Percentiles rank a stretch among this genome's conserved stretches.
These are phyloP conservation scores for Anthostomella pinea DNA, from an alignment of 2,329 filamentous ascomycete species.

Conservation along the genomic window DNA sequence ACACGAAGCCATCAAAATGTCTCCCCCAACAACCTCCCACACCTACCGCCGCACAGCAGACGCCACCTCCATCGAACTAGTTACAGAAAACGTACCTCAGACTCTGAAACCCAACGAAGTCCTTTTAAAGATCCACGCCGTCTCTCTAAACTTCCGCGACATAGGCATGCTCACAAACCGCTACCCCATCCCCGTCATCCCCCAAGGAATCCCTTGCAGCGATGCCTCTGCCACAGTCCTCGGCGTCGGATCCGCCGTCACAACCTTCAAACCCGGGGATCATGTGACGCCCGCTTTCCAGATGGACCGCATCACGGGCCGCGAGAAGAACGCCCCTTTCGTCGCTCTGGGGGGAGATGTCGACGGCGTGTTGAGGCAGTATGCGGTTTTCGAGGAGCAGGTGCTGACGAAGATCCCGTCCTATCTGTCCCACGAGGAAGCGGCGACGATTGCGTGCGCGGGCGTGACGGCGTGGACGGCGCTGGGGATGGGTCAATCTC, in stretches of 20 bases:
- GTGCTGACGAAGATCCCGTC: slow-evolving; percentile 59
- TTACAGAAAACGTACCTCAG: no score
- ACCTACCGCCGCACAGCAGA: no score
- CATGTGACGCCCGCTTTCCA: slow-evolving; percentile 41
- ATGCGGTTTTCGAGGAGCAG: slow-evolving; percentile 40
- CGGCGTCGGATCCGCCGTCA: slow-evolving; percentile 45
- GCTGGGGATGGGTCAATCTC: no score
- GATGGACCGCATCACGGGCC: slow-evolving; percentile 21
- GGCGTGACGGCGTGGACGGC: slow-evolving; percentile 53
- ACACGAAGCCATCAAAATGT: no score
- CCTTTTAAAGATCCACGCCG: no score
- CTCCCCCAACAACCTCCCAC: no score
- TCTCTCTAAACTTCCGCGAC: slow-evolving; percentile 18
- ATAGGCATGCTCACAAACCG: slow-evolving; percentile 6
- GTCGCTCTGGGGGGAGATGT: slow-evolving; percentile 24
- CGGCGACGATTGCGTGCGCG: slow-evolving; percentile 49
- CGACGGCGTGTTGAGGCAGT: slow-evolving; percentile 32
- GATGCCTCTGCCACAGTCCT: slow-evolving; percentile 52
- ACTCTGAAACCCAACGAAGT: no score
- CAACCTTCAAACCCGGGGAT: slow-evolving; percentile 48
- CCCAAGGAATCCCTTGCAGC: slow-evolving; percentile 34
- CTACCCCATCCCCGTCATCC: slow-evolving; percentile 24
- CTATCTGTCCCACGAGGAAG: slow-evolving; percentile 45
- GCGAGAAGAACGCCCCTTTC: slow-evolving; percentile 1
- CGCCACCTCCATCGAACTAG: no score